Percentiles rank a stretch among this genome's conserved stretches.
phyloP scores from a whole-genome alignment of 805 yeast genomes.

The Barnettozyma vustinii region DNA sequence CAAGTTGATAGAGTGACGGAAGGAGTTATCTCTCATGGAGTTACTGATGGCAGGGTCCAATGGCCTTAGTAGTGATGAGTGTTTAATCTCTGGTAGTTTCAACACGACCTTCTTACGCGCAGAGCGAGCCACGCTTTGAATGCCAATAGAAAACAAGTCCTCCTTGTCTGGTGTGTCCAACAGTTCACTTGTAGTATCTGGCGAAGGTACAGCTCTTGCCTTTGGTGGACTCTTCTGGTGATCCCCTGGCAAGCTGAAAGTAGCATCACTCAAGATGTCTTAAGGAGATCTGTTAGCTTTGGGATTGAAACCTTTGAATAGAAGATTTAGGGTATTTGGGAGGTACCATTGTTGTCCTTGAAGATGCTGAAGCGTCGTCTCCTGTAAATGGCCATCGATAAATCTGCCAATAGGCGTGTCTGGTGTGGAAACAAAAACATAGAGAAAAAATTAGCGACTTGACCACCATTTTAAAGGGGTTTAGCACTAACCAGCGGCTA shows the following conservation, averaged over 20 bases:
- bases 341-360: constrained; percentile 19
- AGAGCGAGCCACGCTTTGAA: constrained; percentile 5
- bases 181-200: neutral
- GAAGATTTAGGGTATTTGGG: neutral
- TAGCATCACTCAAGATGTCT: constrained; percentile 11
- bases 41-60: neutral
- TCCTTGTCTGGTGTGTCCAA: constrained; percentile 2
- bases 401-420: neutral
- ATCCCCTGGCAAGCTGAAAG: constrained; percentile 9
- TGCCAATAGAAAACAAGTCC: constrained; percentile 15
- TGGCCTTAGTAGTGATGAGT: neutral
- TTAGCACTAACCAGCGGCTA: neutral
- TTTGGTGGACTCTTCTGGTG: neutral
- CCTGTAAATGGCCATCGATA: constrained; percentile 14
- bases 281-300: neutral
- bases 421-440: neutral
- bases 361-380: constrained; percentile 20
- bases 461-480: neutral
- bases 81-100: neutral
- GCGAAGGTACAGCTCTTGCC: neutral
- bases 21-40: constrained; percentile 1
- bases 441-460: neutral
- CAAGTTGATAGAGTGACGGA: neutral
- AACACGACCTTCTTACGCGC: constrained; percentile 10
- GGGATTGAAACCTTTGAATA: neutral